Conservation (phyloP, 768 basidiomycete genomes). For the Rhizopogon vinicolor region DNA sequence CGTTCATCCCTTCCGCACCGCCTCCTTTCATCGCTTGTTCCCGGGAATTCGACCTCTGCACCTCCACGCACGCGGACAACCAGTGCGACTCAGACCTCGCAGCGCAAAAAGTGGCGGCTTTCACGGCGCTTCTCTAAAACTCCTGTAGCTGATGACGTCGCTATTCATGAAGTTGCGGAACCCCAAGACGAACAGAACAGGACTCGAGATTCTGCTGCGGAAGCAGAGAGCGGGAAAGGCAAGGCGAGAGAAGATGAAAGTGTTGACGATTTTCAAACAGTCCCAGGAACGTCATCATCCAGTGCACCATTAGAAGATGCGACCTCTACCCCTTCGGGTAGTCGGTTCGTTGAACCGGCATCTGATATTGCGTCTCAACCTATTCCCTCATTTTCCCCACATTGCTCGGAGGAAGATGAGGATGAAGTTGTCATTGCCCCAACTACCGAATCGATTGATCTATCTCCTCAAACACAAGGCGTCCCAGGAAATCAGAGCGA, state of each 20-base stretch:
- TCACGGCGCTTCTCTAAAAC: constrained; percentile 30
- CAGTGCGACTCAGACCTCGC: background rate
- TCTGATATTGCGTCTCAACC: background rate
- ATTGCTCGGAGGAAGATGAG: constrained; percentile 5
- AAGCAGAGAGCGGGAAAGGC: constrained; percentile 25
- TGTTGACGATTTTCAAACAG: background rate
- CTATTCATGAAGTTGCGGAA: constrained; percentile 13
- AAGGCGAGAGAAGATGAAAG: constrained; percentile 21
- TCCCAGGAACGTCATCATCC: background rate
- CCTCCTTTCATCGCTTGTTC: constrained; percentile 27
- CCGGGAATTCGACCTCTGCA: background rate
- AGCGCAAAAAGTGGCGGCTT: constrained; percentile 25
- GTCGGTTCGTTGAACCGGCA: constrained; percentile 12
- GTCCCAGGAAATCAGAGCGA: constrained; percentile 6
- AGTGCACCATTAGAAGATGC: background rate
- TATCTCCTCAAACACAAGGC: constrained; percentile 3
- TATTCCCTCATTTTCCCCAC: background rate
- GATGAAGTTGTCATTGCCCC: constrained; percentile 21
- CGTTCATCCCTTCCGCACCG: constrained; percentile 29
- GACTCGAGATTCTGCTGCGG: constrained; percentile 21
- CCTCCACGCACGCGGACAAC: constrained; percentile 10
- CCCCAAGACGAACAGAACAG: constrained; percentile 21
- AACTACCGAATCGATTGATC: constrained; percentile 4
- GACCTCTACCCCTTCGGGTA: background rate
- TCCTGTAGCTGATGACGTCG: constrained; percentile 11